Base-by-base conservation (phyloP, 176 grass and related monocot genomes). In the Tillandsia leiboldiana region DNA sequence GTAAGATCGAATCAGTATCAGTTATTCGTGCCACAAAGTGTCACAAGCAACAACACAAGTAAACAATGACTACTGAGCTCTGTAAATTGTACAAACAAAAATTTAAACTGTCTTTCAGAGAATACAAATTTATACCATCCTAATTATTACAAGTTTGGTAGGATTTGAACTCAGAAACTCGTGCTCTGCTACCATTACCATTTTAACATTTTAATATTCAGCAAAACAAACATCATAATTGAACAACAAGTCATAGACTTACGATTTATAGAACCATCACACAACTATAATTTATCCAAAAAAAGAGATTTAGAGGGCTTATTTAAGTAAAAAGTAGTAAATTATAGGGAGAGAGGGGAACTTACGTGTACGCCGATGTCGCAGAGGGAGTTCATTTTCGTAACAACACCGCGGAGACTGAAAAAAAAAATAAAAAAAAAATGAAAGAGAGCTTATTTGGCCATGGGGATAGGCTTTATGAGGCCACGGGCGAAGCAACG, bases 401-500 rank as follows among this genome's bases (percentile, higher is more conserved):
- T 65, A 49, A 84, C 80, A 86, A 89, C 83, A 64, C 70, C 83
- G 24, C 68, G 27, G 71, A 4, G 77, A 71, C 49, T 68, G 59
- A 72, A 77, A 69, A 47, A 28, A 27, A 9, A 74, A 83, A 51
- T 24, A 48, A 22, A 48, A 18, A 59, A 53, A 48, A 26, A 15
- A 15, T 15, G 18, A 71, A 49, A 49, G 42, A 64, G 68, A 53
- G 48, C 49, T 61, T 20, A 23, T 20, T 61, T 10, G 51, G 0
- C 8, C 33, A 56, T 66, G 58, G 75, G 70, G 85, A 87, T 83
- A 83, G 70, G 59, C 64, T 74, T 77, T 49, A 51, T 74, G 81
- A 70, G 81, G 77, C 69, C 74, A 76, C 72, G 33, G 33, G 7
- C 33, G 6, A 42, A 42, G 33, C 56, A 61, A 15, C 9, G 17